Evolutionary conservation across 257 asterid species (phyloP), one percentile per base, ranked within the genome.

Genomic region (Cruciata laevipes): DNA sequence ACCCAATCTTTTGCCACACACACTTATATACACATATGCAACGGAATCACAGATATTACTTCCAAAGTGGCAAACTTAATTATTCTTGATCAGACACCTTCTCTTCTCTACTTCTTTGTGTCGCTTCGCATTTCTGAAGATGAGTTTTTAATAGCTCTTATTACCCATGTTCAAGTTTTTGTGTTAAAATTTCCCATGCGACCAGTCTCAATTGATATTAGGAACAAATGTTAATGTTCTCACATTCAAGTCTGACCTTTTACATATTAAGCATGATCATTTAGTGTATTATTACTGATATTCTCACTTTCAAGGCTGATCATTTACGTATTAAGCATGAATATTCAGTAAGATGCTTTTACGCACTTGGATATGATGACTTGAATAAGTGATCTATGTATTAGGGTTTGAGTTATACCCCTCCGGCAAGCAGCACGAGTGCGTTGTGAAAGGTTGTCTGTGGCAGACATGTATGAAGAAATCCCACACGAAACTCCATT

Each of bases 401-500:
- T 1, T 3, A 13, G 42, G 20, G 5, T 6, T 25, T 17, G 17
- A 57, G 63, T 4, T 59, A 1, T 59, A 6, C 60, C 24, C 12
- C 20, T 53, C 11, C 13, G 25, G 13, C 23, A 18, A 23, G 4
- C 0, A 68, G 68, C 73, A 75, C 70, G 79, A 71, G 60, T 61
- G 76, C 67, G 18, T 67, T 76, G 67, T 56, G 58, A 66, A 66
- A 71, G 67, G 58, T 63, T 40, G 74, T 76, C 63, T 23, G 74
- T 76, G 80, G 80, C 80, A 68, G 80, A 76, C 74, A 68, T 70
- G 68, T 40, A 68, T 47, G 20, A 72, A 55, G 73, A 70, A 76
- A 61, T 66, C 76, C 51, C 73, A 76, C 80, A 71, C 68, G 74
- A 58, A 69, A 75, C 67, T 74, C 78, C 70, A 74, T 53, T 73